Evolutionary conservation across 371 early-diverging fungal species (phyloP).

Genomic region (Apophysomyces sp.): DNA sequence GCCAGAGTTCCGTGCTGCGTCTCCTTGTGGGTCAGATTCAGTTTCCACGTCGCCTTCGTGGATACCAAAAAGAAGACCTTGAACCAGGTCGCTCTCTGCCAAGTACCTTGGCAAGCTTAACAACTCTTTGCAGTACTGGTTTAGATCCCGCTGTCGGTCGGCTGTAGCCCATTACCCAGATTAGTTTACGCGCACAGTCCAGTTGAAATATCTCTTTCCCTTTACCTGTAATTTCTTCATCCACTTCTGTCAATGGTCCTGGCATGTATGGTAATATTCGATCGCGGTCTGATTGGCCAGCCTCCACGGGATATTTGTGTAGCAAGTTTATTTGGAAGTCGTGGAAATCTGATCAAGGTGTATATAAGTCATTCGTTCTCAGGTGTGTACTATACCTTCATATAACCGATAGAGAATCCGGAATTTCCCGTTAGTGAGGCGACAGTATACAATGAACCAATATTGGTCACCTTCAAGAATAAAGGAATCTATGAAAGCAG

Average conservation of each 20-base stretch:
- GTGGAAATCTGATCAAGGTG: slow-evolving; percentile 61
- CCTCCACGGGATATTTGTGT: slow-evolving; percentile 71
- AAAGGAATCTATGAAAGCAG: slow-evolving; percentile 61
- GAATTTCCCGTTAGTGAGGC: slow-evolving; percentile 48
- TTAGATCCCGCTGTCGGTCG: slow-evolving; percentile 62
- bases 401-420: slow-evolving; percentile 69
- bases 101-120: slow-evolving; percentile 62
- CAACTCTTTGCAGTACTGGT: slow-evolving; percentile 69
- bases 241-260: slow-evolving; percentile 57
- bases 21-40: slow-evolving; percentile 32
- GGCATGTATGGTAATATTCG: slow-evolving; percentile 81
- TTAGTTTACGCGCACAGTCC: no score
- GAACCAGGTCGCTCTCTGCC: slow-evolving; percentile 51
- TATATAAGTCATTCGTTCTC: background rate
- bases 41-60: slow-evolving; percentile 70
- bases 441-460: slow-evolving; percentile 70
- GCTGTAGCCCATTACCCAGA: slow-evolving; percentile 12
- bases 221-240: slow-evolving; percentile 35
- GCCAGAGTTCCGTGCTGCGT: background rate
- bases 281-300: slow-evolving; percentile 65
- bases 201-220: no score
- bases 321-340: slow-evolving; percentile 77
- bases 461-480: slow-evolving; percentile 66
- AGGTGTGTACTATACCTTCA: slow-evolving; percentile 41
- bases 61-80: slow-evolving; percentile 63